These are phyloP conservation scores for Venturia aucupariae DNA, from an alignment of 2,329 filamentous ascomycete species.

Conservation along the genomic window DNA sequence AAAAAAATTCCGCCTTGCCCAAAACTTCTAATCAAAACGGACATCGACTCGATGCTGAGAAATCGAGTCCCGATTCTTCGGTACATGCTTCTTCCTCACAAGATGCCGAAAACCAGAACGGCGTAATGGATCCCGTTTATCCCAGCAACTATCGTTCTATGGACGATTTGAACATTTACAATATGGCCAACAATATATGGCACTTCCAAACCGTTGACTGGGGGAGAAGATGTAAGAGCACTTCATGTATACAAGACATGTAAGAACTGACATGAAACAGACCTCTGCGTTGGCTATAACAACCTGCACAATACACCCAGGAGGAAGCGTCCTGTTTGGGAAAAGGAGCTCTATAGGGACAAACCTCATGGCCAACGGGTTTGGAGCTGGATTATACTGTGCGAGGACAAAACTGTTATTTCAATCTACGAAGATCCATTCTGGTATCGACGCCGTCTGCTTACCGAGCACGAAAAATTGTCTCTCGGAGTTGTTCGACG, in stretches of 20 bases:
- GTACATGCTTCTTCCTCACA: neutral
- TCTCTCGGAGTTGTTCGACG: constrained; percentile 44
- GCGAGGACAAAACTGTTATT: constrained; percentile 59
- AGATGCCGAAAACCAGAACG: constrained; percentile 9
- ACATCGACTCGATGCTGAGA: neutral
- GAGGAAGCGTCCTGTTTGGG: constrained; percentile 18
- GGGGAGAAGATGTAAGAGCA: constrained; percentile 48
- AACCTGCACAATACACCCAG: constrained; percentile 39
- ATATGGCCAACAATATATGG: constrained; percentile 61
- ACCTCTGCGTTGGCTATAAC: constrained; percentile 64
- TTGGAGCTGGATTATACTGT: constrained; percentile 66
- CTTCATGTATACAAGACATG: neutral
- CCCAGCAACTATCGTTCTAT: constrained; percentile 28
- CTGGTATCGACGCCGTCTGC: constrained; percentile 28
- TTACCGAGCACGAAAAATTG: constrained; percentile 34
- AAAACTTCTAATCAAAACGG: neutral
- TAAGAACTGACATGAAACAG: constrained; percentile 28
- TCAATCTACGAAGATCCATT: constrained; percentile 56
- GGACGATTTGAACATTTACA: constrained; percentile 40
- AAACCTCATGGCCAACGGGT: constrained; percentile 44
- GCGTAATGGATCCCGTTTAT: constrained; percentile 24
- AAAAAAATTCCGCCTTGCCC: neutral
- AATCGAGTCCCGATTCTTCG: constrained; percentile 3
- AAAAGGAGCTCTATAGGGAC: constrained; percentile 22
- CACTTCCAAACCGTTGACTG: constrained; percentile 67